Percentiles rank a stretch among this genome's conserved stretches.
Evolutionary conservation across 1,284 basidiomycete genomes (phyloP).

Genomic region (Somion occarium): DNA sequence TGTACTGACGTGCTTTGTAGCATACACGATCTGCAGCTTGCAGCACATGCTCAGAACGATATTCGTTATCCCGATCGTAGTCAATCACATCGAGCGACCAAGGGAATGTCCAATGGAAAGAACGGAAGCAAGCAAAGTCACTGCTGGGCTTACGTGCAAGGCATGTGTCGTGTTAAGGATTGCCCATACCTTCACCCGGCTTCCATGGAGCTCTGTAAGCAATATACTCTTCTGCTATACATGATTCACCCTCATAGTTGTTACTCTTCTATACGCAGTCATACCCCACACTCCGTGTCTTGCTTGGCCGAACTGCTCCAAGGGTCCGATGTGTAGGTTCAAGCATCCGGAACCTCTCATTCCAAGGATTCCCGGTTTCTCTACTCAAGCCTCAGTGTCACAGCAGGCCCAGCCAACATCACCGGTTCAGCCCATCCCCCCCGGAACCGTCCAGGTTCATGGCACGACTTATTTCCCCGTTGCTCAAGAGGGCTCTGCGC

Average conservation of each 20-base stretch:
- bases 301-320: constrained; percentile 29
- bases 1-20: constrained; percentile 21
- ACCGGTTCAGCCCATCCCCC: constrained; percentile 14
- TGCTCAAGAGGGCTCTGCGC: background rate
- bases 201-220: constrained; percentile 29
- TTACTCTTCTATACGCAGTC: no score
- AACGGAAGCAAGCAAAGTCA: constrained; percentile 29
- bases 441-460: constrained; percentile 17
- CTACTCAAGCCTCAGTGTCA: constrained; percentile 12
- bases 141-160: constrained; percentile 39
- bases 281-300: constrained; percentile 33
- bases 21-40: constrained; percentile 33
- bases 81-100: background rate
- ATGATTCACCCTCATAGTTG: no score
- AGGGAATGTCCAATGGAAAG: constrained; percentile 9
- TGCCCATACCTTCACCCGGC: constrained; percentile 33
- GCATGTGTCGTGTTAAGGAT: constrained; percentile 27
- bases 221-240: no score
- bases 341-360: constrained; percentile 28
- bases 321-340: constrained; percentile 26
- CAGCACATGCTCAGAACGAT: constrained; percentile 20
- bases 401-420: constrained; percentile 4
- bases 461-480: constrained; percentile 23
- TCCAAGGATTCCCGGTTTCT: constrained; percentile 14
- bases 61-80: constrained; percentile 14